These are phyloP conservation scores for Globisporangium ultimum DNA, from an alignment of 352 stramenopile species.

Conservation along the genomic window DNA sequence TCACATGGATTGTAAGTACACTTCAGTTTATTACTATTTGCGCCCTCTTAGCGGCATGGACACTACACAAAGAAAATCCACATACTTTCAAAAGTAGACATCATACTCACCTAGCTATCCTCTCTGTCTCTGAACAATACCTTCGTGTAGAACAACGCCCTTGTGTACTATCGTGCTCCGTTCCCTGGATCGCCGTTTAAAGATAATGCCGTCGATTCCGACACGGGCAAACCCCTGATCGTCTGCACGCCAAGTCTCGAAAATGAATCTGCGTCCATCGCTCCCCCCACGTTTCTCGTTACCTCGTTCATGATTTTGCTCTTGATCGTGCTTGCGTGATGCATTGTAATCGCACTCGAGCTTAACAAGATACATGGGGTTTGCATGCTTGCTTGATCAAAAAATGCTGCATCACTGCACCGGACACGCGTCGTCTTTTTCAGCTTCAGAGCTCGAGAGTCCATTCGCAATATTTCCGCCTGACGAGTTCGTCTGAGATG, in stretches of 20 bases:
- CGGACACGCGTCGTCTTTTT: conserved; percentile 61
- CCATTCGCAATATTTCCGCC: conserved; percentile 15
- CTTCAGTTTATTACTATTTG: background rate
- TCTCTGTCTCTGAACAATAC: conserved; percentile 3
- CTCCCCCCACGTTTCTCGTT: background rate
- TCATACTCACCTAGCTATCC: background rate
- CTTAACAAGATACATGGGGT: background rate
- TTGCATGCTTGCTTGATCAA: background rate
- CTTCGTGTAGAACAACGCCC: conserved; percentile 40
- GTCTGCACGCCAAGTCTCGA: conserved; percentile 84
- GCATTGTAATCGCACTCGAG: too few relatives aligned
- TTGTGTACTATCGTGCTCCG: conserved; percentile 77
- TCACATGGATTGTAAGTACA: conserved; percentile 53
- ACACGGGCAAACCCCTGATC: conserved; percentile 67
- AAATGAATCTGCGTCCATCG: conserved; percentile 25
- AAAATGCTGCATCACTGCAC: conserved; percentile 41
- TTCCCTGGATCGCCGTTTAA: conserved; percentile 80
- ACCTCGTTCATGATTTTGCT: background rate
- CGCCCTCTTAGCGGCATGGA: conserved; percentile 1
- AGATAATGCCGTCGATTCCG: conserved; percentile 62
- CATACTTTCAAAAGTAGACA: background rate
- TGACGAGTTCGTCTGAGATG: background rate
- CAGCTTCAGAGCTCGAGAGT: conserved; percentile 33
- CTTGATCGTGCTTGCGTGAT: conserved; percentile 9
- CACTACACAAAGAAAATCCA: conserved; percentile 1